Evolutionary conservation across 192 early-diverging fungal species (phyloP).

Genomic region (Lunasporangiospora selenospora): DNA sequence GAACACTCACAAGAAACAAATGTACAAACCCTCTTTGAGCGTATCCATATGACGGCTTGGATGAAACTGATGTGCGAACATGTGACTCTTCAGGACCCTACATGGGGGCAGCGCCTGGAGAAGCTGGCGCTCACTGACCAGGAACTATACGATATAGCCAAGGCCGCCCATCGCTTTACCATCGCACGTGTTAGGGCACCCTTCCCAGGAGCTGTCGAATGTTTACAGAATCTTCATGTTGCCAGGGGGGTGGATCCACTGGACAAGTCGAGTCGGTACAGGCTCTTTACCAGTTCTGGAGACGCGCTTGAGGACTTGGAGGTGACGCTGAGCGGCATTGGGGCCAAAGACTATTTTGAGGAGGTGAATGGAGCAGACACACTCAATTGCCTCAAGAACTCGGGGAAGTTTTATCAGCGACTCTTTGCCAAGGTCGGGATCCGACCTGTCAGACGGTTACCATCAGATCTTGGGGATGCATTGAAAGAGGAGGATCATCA

Average conservation of each 20-base stretch:
- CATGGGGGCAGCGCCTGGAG: too few relatives aligned
- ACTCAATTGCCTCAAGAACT: conserved; percentile 31
- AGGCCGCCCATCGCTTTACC: conserved; percentile 21
- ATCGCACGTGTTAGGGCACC: conserved; percentile 28
- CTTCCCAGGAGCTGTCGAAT: conserved; percentile 31
- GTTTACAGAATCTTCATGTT: too few relatives aligned
- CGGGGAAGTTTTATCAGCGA: conserved; percentile 10
- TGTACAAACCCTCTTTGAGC: conserved; percentile 35
- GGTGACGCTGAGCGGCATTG: conserved; percentile 17
- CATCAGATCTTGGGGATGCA: not conserved
- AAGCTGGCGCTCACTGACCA: conserved; percentile 15
- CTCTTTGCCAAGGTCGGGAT: conserved; percentile 21
- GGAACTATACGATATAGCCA: conserved; percentile 15
- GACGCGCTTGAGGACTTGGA: conserved; percentile 31
- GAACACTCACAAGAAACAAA: not conserved
- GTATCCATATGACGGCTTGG: conserved; percentile 26
- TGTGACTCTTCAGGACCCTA: conserved; percentile 7
- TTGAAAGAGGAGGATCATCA: not conserved
- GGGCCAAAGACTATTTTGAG: conserved; percentile 26
- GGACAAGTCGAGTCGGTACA: conserved; percentile 1
- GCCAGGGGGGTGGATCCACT: too few relatives aligned
- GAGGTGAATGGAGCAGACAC: conserved; percentile 24
- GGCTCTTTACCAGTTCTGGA: conserved; percentile 28
- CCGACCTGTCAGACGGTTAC: not conserved
- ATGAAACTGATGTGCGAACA: conserved; percentile 26